A percentile compares a stretch with the other conserved stretches of the same genome.
These are phyloP conservation scores for Myxozyma vanderwaltii DNA, from an alignment of 805 yeast species.

Conservation along the genomic window DNA sequence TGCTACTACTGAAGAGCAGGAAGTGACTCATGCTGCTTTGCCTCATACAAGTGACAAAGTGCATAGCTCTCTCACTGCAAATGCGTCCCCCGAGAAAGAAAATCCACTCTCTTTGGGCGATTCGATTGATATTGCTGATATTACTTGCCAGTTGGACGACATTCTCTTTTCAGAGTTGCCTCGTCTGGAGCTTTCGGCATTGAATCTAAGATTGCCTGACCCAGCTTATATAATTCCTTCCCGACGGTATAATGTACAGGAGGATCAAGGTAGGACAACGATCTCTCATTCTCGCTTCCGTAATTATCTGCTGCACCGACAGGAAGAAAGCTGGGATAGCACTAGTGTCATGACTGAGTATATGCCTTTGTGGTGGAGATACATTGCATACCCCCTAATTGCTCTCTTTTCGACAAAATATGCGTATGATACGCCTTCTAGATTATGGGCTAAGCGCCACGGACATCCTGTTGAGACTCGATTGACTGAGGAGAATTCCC, in stretches of 20 bases:
- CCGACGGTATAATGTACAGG: no score
- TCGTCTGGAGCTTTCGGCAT: not conserved
- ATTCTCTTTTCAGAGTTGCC: not conserved
- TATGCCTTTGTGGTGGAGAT: constrained; percentile 17
- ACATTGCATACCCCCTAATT: constrained; percentile 8
- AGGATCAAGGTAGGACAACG: not conserved
- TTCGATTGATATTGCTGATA: not conserved
- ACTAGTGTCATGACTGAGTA: not conserved
- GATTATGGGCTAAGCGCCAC: constrained; percentile 2
- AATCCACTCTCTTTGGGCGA: no score
- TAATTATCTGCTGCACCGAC: not conserved
- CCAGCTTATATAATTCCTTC: no score
- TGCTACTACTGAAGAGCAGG: not conserved
- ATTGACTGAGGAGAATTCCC: constrained; percentile 17
- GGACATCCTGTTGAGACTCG: constrained; percentile 1
- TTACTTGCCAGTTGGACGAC: not conserved
- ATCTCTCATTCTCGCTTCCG: not conserved
- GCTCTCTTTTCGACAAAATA: not conserved
- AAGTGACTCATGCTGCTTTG: no score
- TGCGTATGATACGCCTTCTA: constrained; percentile 1
- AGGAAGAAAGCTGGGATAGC: not conserved
- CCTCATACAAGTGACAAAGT: no score
- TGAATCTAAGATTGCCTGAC: no score
- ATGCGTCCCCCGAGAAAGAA: not conserved
- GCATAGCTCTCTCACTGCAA: no score